Base-by-base conservation (phyloP, 75 land plant genomes). In the Ceratopteris richardii region DNA sequence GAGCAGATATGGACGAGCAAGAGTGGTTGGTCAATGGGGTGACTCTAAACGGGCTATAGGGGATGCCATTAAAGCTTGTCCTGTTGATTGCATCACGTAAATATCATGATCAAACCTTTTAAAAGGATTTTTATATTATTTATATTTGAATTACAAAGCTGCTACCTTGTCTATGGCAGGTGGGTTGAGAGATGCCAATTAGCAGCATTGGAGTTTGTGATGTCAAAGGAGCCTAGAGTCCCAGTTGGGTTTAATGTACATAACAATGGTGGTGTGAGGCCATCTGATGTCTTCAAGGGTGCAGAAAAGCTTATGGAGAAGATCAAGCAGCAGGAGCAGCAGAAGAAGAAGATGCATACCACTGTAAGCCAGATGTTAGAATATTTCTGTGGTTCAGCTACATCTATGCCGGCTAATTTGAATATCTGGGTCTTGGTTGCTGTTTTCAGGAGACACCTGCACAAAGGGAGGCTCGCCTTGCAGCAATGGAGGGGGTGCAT, bases 1-100 rank as follows among this genome's bases (percentile, higher is more conserved):
- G 63, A 81, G 84, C 2, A 67, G 51, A 7, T 74, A 83, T 43
- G 98, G 98, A 30, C 80, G 98, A 33, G 98, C 98, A 10, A 72
- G 98, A 16, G 98, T 79, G 19, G 86, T 94, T 0, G 85, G 71
- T 0, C 98, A 94, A 57, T 94, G 98, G 96, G 96, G 85, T 27
- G 98, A 94, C 62, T 72, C 91, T 12, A 82, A 83, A 39, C 55
- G 69, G 50, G 77, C 77, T 26, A 76, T 90, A 26, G 66, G 62
- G 0, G 83, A 86, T 31, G 98, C 98, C 10, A 86, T 94, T 1
- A 77, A 68, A 37, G 63, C 91, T 5, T 94, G 98, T 46, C 98
- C 98, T 0, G 96, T 94, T 13, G 96, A 94, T 57, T 94, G 98
- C 74, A 94, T 94, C 66, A 86, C 88, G 98, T 94, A 79, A 58